Evolutionary conservation across 768 basidiomycete species (phyloP).

Genomic region (Chalciporus chontae): DNA sequence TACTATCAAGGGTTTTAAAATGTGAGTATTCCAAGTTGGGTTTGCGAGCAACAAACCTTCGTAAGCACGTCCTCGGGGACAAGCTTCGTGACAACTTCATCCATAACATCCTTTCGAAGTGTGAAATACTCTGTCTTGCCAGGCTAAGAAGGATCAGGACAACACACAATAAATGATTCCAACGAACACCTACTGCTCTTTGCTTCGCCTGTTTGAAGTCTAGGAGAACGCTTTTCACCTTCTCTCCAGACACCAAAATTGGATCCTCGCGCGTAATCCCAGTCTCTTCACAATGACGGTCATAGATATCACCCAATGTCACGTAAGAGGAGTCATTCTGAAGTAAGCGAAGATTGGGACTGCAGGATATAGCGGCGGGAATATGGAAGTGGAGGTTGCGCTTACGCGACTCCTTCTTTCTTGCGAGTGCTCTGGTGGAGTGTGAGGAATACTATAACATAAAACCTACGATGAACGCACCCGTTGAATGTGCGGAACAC

Average conservation of each 20-base stretch:
- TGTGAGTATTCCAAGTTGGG: neutral
- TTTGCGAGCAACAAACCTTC: slow-evolving; percentile 47
- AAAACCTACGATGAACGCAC: slow-evolving; percentile 39
- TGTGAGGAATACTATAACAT: neutral
- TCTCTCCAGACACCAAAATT: slow-evolving; percentile 80
- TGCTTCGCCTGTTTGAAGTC: slow-evolving; percentile 50
- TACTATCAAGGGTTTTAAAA: slow-evolving; percentile 51
- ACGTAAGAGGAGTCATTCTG: slow-evolving; percentile 92
- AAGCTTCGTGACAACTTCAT: slow-evolving; percentile 84
- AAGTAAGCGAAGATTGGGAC: slow-evolving; percentile 77
- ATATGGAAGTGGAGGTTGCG: slow-evolving; percentile 90
- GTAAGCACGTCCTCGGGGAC: slow-evolving; percentile 85
- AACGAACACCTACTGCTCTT: slow-evolving; percentile 34
- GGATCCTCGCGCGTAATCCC: slow-evolving; percentile 87
- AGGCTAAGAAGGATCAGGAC: slow-evolving; percentile 36
- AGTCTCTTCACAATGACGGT: slow-evolving; percentile 74
- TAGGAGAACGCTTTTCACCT: slow-evolving; percentile 65
- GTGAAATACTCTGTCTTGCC: slow-evolving; percentile 63
- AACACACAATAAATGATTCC: neutral
- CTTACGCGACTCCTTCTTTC: slow-evolving; percentile 91
- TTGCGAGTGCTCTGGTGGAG: slow-evolving; percentile 63
- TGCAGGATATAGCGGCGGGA: slow-evolving; percentile 81
- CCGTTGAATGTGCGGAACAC: slow-evolving; percentile 92
- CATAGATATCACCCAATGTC: slow-evolving; percentile 90
- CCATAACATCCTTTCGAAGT: slow-evolving; percentile 79